Evolutionary conservation across 352 stramenopile genomes (phyloP).

Genomic region (Labyrinthula sp.): DNA sequence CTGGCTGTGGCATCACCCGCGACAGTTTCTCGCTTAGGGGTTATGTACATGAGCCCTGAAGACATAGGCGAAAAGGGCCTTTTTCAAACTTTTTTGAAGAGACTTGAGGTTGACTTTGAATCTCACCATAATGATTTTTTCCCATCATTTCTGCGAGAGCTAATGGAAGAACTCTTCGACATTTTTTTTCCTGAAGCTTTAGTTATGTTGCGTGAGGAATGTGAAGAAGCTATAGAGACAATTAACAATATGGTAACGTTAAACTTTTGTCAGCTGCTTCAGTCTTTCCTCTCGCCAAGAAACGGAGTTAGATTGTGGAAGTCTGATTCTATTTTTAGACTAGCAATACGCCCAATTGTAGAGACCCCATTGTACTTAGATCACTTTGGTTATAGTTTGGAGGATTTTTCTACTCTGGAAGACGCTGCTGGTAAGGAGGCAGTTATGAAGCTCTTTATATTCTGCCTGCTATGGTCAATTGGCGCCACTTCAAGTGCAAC

Average conservation of each 20-base stretch:
- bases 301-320: constrained; percentile 22
- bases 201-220: constrained; percentile 53
- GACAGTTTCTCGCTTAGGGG: constrained; percentile 66
- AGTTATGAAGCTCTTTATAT: constrained; percentile 69
- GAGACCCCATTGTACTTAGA: too few species aligned
- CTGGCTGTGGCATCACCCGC: constrained; percentile 63
- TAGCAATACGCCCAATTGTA: too few species aligned
- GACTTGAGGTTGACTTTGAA: too few species aligned
- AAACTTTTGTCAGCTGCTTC: constrained; percentile 62
- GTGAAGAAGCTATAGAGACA: constrained; percentile 65
- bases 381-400: too few species aligned
- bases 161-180: constrained; percentile 57
- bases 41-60: constrained; percentile 66
- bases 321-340: constrained; percentile 5
- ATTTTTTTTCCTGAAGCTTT: constrained; percentile 51
- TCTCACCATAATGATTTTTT: too few species aligned
- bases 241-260: constrained; percentile 63
- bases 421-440: constrained; percentile 51
- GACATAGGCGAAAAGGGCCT: constrained; percentile 51
- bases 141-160: constrained; percentile 34
- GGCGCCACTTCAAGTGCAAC: constrained; percentile 54
- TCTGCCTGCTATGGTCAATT: constrained; percentile 70
- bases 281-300: constrained; percentile 53
- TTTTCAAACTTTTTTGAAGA: constrained; percentile 28
- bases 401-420: constrained; percentile 13